Evolutionary conservation across 345 rosid genomes (phyloP).

Genomic region (Rubroshorea leprosula): DNA sequence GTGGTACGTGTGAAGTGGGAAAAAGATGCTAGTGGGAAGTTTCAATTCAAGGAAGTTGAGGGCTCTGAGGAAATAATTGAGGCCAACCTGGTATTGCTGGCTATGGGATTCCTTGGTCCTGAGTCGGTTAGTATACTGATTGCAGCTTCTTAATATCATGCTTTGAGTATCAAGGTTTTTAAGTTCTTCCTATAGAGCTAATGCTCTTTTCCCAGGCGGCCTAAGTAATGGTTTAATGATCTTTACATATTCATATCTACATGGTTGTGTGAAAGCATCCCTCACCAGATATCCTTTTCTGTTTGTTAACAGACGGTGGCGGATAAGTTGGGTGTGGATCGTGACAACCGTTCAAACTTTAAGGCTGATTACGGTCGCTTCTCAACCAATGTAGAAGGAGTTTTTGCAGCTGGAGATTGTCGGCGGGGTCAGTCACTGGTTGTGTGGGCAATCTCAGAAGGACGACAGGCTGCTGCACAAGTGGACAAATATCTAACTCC

Average conservation of each 20-base stretch:
- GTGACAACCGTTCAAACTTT: slow-evolving; percentile 77
- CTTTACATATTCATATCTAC: too few relatives aligned
- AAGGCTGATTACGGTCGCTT: slow-evolving; percentile 96
- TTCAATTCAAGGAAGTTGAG: slow-evolving; percentile 80
- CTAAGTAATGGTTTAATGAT: too few relatives aligned
- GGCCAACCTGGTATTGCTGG: slow-evolving; percentile 84
- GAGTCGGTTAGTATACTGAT: slow-evolving; percentile 54
- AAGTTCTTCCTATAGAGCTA: not conserved
- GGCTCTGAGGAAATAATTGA: slow-evolving; percentile 79
- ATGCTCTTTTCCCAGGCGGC: too few relatives aligned
- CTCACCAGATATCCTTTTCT: too few relatives aligned
- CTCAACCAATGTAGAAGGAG: slow-evolving; percentile 70
- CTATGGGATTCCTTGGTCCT: slow-evolving; percentile 99
- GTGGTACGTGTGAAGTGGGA: slow-evolving; percentile 71
- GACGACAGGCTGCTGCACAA: slow-evolving; percentile 90
- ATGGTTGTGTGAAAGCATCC: too few relatives aligned
- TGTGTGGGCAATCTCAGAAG: slow-evolving; percentile 99
- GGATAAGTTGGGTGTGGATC: slow-evolving; percentile 80
- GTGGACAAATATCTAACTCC: slow-evolving; percentile 59
- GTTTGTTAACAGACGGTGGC: slow-evolving; percentile 48
- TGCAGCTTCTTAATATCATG: not conserved
- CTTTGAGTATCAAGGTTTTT: not conserved
- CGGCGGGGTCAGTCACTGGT: slow-evolving; percentile 95
- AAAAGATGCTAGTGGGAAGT: slow-evolving; percentile 80
- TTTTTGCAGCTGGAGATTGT: slow-evolving; percentile 98